Evolutionary conservation across 1,284 basidiomycete species (phyloP).

Genomic region (Tilletia caries): DNA sequence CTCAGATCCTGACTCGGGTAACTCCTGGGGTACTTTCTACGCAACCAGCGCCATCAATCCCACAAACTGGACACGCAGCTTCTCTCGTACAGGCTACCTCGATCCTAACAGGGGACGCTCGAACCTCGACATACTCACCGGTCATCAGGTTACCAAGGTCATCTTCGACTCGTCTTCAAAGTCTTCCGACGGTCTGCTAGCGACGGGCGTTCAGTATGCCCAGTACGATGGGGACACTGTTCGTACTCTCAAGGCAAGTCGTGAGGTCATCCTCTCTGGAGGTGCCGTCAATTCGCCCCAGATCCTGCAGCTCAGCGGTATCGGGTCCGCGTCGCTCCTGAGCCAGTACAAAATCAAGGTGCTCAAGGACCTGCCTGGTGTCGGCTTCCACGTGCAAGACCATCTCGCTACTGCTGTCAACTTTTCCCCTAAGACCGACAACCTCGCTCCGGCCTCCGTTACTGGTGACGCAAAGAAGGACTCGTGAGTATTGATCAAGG

Average conservation of each 20-base stretch:
- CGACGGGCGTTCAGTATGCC: slow-evolving; percentile 38
- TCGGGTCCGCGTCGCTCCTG: slow-evolving; percentile 57
- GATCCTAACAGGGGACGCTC: slow-evolving; percentile 32
- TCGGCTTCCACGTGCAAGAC: slow-evolving; percentile 62
- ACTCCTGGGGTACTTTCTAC: slow-evolving; percentile 39
- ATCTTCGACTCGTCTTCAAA: slow-evolving; percentile 27
- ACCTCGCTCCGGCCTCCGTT: slow-evolving; percentile 20
- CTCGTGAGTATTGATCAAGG: neutral
- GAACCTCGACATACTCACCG: slow-evolving; percentile 45
- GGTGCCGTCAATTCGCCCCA: slow-evolving; percentile 57
- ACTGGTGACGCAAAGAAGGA: slow-evolving; percentile 29
- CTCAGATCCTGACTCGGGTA: slow-evolving; percentile 33
- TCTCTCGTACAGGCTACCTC: slow-evolving; percentile 41
- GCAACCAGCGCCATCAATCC: slow-evolving; percentile 36
- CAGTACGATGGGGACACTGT: slow-evolving; percentile 20
- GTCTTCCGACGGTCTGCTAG: slow-evolving; percentile 15
- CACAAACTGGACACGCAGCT: slow-evolving; percentile 33
- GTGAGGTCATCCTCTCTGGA: slow-evolving; percentile 45
- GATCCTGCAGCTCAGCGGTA: slow-evolving; percentile 60
- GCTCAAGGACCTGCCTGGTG: slow-evolving; percentile 58
- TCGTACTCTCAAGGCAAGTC: slow-evolving; percentile 36
- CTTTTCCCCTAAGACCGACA: slow-evolving; percentile 26
- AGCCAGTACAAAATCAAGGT: slow-evolving; percentile 55
- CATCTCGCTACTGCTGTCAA: slow-evolving; percentile 49
- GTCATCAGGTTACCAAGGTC: slow-evolving; percentile 37